Conservation (phyloP, 768 basidiomycete genomes). For the Rhizopogon rudus region DNA sequence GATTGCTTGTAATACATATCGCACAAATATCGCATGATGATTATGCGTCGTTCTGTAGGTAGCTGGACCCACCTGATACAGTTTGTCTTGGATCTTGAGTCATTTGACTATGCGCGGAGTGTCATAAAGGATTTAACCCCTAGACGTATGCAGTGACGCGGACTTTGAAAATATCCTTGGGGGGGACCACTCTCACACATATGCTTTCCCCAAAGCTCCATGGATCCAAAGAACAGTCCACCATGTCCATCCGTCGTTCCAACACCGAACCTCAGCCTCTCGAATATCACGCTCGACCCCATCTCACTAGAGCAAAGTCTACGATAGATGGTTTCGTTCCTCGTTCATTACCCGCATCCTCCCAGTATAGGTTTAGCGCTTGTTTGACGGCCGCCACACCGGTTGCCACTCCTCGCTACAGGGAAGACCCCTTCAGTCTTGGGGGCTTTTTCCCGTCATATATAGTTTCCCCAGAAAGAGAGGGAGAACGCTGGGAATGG, state of each 20-base stretch:
- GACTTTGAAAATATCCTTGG: conserved; percentile 8
- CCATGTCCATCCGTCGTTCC: conserved; percentile 27
- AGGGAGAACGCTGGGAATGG: conserved; percentile 39
- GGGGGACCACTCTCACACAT: not conserved
- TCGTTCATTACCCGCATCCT: not conserved
- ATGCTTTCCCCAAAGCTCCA: not conserved
- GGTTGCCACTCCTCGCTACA: conserved; percentile 20
- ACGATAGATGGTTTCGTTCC: conserved; percentile 1
- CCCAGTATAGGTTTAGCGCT: not conserved
- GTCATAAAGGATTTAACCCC: too few relatives aligned
- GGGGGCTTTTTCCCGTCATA: conserved; percentile 42
- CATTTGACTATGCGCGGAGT: too few relatives aligned
- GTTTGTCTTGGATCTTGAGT: too few relatives aligned
- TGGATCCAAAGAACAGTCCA: not conserved
- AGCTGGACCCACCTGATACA: not conserved
- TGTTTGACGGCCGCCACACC: conserved; percentile 1
- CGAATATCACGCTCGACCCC: conserved; percentile 1
- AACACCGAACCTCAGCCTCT: conserved; percentile 21
- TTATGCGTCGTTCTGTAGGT: conserved; percentile 5
- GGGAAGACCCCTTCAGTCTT: conserved; percentile 45
- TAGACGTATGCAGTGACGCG: not conserved
- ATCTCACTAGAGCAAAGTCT: conserved; percentile 4
- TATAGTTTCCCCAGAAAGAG: conserved; percentile 11
- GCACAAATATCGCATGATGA: conserved; percentile 7
- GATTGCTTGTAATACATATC: conserved; percentile 14